Evolutionary conservation across 1,139 yeast genomes (phyloP).

Genomic region (Blastobotrys arbuscula): DNA sequence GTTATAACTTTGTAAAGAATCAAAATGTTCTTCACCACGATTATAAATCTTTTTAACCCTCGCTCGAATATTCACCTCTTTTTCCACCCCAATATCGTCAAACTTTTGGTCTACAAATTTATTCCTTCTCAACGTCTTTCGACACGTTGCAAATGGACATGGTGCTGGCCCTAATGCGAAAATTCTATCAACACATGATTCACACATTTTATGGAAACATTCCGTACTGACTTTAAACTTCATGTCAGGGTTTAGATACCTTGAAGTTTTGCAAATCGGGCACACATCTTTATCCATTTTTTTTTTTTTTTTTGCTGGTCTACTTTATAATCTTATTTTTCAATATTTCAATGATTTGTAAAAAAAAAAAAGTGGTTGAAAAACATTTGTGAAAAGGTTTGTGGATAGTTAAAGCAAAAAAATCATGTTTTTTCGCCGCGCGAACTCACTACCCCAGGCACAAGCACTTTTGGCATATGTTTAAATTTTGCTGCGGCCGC

Average conservation of each 20-base stretch:
- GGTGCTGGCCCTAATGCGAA: slow-evolving; percentile 94
- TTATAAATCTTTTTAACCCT: slow-evolving; percentile 74
- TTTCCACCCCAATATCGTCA: slow-evolving; percentile 83
- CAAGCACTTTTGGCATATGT: too few species aligned
- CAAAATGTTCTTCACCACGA: slow-evolving; percentile 73
- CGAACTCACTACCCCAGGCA: too few species aligned
- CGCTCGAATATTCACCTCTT: slow-evolving; percentile 85
- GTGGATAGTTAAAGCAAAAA: too few species aligned
- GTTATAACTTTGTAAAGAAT: slow-evolving; percentile 54
- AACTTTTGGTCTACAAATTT: slow-evolving; percentile 87
- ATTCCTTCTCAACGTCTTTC: slow-evolving; percentile 78
- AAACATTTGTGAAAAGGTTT: too few species aligned
- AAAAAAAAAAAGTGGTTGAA: not conserved
- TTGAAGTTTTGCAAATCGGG: slow-evolving; percentile 95
- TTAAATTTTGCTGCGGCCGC: too few species aligned
- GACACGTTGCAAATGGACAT: slow-evolving; percentile 92
- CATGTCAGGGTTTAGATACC: slow-evolving; percentile 91
- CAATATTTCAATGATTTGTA: not conserved
- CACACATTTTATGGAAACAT: slow-evolving; percentile 96
- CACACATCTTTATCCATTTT: slow-evolving; percentile 59
- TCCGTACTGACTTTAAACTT: slow-evolving; percentile 90
- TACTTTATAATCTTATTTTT: too few species aligned
- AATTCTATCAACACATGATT: slow-evolving; percentile 90
- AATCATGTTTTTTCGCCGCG: too few species aligned
- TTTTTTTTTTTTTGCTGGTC: too few species aligned